phyloP scores from a whole-genome alignment of 169 alveolate genomes.

The Cryptosporidium ubiquitum region DNA sequence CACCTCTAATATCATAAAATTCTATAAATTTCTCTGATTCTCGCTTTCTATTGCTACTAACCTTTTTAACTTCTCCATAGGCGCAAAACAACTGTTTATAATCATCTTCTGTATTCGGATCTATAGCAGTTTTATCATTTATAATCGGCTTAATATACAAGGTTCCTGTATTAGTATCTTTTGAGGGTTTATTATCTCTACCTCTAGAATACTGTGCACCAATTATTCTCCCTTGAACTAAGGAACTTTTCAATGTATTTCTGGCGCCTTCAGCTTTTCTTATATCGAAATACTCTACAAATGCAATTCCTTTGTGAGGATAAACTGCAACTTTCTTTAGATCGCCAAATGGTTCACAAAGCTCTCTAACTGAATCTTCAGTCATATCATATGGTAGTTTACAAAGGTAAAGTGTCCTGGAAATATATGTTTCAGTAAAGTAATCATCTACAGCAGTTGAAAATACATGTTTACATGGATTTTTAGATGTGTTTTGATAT shows the following conservation, averaged over 20 bases:
- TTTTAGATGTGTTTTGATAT: background rate
- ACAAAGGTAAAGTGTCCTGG: constrained; percentile 75
- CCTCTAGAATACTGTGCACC: constrained; percentile 77
- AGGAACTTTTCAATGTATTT: constrained; percentile 72
- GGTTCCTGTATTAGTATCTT: constrained; percentile 76
- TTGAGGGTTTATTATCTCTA: constrained; percentile 53
- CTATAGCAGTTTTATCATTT: constrained; percentile 18
- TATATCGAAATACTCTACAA: constrained; percentile 77
- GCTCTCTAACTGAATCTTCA: constrained; percentile 71
- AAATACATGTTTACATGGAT: background rate
- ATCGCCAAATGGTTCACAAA: constrained; percentile 77
- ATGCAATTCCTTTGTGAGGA: constrained; percentile 77
- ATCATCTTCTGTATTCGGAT: constrained; percentile 75
- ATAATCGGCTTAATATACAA: constrained; percentile 69
- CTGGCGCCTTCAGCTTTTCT: constrained; percentile 77
- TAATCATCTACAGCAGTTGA: constrained; percentile 12
- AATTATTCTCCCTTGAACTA: constrained; percentile 73
- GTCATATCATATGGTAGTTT: constrained; percentile 75
- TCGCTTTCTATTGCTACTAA: constrained; percentile 74
- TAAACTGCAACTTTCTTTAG: constrained; percentile 73
- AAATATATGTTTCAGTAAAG: constrained; percentile 26
- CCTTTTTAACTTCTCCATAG: constrained; percentile 77
- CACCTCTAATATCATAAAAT: constrained; percentile 74
- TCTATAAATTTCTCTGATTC: constrained; percentile 79
- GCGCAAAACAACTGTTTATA: constrained; percentile 72